phyloP scores from a whole-genome alignment of 352 stramenopile species.

The Globisporangium middletonii region DNA sequence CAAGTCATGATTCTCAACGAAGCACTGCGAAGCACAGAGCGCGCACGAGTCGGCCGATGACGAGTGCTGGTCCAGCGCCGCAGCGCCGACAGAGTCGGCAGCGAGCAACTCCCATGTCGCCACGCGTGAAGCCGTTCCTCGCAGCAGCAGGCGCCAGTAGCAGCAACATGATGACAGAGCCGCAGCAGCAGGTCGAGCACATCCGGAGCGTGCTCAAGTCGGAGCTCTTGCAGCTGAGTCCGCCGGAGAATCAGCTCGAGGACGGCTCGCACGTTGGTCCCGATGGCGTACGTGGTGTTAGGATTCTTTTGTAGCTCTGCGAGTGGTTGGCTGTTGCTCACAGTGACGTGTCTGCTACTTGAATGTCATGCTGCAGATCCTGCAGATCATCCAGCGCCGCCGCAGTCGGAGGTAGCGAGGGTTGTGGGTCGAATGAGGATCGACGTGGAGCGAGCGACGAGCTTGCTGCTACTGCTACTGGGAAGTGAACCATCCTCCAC shows the following conservation, averaged over 20 bases:
- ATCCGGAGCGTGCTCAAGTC: constrained; percentile 54
- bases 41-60: background rate
- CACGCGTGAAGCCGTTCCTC: constrained; percentile 3
- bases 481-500: too few relatives aligned
- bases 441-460: too few relatives aligned
- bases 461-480: too few relatives aligned
- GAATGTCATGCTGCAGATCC: constrained; percentile 20
- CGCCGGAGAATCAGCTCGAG: constrained; percentile 42
- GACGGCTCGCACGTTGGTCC: constrained; percentile 32
- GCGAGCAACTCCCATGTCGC: background rate
- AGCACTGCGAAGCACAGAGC: background rate
- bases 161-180: background rate
- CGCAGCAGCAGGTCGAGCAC: constrained; percentile 33
- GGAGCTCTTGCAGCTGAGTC: constrained; percentile 29
- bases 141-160: background rate
- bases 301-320: constrained; percentile 3
- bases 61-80: constrained; percentile 8
- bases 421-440: too few relatives aligned
- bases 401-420: constrained; percentile 19
- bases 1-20: background rate
- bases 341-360: background rate
- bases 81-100: constrained; percentile 1
- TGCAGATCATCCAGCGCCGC: constrained; percentile 58
- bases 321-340: background rate
- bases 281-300: constrained; percentile 36